These are phyloP conservation scores for Diospyros kaki DNA, from an alignment of 148 eudicot species.

Conservation along the genomic window DNA sequence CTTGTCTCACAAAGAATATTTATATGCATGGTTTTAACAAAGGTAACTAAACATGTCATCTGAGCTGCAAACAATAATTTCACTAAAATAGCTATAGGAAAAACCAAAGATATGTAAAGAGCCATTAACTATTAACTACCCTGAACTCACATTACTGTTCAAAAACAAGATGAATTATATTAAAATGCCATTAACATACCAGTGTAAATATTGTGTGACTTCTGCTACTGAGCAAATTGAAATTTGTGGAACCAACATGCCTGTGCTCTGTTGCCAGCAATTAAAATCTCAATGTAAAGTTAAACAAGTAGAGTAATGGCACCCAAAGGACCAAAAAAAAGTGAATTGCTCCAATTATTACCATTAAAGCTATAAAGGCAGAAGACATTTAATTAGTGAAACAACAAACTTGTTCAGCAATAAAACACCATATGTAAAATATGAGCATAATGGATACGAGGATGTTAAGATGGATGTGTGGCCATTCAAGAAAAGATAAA, in stretches of 20 bases:
- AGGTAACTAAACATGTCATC: neutral
- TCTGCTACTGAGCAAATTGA: constrained; percentile 97
- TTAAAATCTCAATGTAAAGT: neutral
- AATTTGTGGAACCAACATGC: constrained; percentile 98
- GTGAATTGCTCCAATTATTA: neutral
- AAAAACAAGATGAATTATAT: neutral
- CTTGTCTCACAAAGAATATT: neutral
- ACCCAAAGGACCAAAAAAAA: neutral
- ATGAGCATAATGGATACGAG: too few relatives aligned
- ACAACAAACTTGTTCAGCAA: neutral
- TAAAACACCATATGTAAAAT: neutral
- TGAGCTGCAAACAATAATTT: neutral
- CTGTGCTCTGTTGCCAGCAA: constrained; percentile 76
- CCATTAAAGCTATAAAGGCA: neutral
- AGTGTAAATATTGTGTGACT: constrained; percentile 98
- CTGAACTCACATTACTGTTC: neutral
- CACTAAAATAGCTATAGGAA: neutral
- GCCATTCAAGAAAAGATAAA: too few relatives aligned
- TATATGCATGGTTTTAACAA: neutral
- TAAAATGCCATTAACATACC: constrained; percentile 39
- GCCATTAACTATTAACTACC: neutral
- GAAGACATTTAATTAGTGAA: constrained; percentile 5
- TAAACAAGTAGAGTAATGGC: neutral
- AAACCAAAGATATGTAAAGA: too few relatives aligned
- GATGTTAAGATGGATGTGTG: too few relatives aligned